Conservation (phyloP, 352 stramenopile genomes). For the Sclerospora graminicola region DNA sequence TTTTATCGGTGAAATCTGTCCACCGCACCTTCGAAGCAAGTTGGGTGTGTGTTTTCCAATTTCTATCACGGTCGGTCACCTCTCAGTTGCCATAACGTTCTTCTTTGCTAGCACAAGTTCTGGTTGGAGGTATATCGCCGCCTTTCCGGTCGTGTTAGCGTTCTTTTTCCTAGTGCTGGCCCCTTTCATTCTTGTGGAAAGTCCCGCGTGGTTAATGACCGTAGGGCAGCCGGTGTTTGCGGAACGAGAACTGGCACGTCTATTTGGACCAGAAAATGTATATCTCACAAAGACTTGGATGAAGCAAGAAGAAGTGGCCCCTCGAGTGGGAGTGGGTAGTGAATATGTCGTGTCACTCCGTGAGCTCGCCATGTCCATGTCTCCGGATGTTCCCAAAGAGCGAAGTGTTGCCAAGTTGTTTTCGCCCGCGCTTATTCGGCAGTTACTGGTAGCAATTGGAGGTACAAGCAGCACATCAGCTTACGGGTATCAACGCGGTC, state of each 20-base stretch:
- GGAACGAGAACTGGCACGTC: conserved; percentile 13
- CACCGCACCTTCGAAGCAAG: conserved; percentile 26
- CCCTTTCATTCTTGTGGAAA: conserved; percentile 39
- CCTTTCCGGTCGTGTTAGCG: conserved; percentile 28
- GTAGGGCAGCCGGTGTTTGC: conserved; percentile 15
- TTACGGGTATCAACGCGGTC: conserved; percentile 58
- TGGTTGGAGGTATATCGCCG: conserved; percentile 47
- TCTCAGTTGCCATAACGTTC: conserved; percentile 35
- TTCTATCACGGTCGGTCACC: conserved; percentile 30
- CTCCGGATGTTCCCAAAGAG: conserved; percentile 15
- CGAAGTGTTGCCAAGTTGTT: conserved; percentile 8
- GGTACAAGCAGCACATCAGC: conserved; percentile 34
- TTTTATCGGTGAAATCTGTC: conserved; percentile 42
- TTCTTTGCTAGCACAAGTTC: conserved; percentile 35
- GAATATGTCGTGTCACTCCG: conserved; percentile 14
- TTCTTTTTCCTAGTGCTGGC: conserved; percentile 23
- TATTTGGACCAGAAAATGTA: conserved; percentile 28
- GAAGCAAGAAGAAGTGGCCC: conserved; percentile 16
- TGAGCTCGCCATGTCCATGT: conserved; percentile 18
- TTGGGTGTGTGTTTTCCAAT: conserved; percentile 37
- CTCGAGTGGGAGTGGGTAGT: conserved; percentile 11
- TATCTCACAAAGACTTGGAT: conserved; percentile 26
- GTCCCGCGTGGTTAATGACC: conserved; percentile 33
- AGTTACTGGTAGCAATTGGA: conserved; percentile 39
- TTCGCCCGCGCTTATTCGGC: conserved; percentile 17